Evolutionary conservation across 1,284 basidiomycete genomes (phyloP).

Genomic region (Irpex sp.): DNA sequence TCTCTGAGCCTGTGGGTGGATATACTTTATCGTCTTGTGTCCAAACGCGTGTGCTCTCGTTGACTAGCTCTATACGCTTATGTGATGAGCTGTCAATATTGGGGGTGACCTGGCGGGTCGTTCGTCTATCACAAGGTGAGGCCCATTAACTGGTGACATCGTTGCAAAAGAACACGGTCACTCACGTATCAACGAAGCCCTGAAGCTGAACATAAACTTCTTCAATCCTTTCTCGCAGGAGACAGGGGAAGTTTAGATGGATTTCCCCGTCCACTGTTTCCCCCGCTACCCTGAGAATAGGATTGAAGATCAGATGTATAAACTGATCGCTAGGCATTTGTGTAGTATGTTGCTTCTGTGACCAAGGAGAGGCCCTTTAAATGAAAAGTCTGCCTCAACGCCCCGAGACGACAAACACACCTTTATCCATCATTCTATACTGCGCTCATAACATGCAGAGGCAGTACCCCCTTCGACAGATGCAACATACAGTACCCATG

Average conservation of each 20-base stretch:
- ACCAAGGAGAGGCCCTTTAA: neutral
- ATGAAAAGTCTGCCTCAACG: neutral
- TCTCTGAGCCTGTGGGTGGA: neutral
- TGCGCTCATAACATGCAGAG: neutral
- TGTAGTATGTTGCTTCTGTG: neutral
- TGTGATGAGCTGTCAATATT: neutral
- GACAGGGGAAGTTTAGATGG: constrained; percentile 12
- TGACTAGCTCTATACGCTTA: neutral
- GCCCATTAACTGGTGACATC: neutral
- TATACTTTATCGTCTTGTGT: neutral
- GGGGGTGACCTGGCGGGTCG: neutral
- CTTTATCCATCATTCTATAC: neutral
- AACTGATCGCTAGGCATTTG: neutral
- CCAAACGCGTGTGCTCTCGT: neutral
- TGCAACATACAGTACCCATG: neutral
- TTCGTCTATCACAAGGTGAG: neutral
- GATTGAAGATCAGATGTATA: neutral
- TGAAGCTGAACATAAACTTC: constrained; percentile 18
- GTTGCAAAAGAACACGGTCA: neutral
- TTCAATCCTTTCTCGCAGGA: constrained; percentile 17
- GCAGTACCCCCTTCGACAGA: neutral
- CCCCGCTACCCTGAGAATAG: neutral
- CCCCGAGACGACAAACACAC: neutral
- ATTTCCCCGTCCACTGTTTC: constrained; percentile 11
- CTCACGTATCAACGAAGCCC: constrained; percentile 15